These are phyloP conservation scores for Fraxinus cuspidata DNA, from an alignment of 257 asterid species.

Conservation along the genomic window DNA sequence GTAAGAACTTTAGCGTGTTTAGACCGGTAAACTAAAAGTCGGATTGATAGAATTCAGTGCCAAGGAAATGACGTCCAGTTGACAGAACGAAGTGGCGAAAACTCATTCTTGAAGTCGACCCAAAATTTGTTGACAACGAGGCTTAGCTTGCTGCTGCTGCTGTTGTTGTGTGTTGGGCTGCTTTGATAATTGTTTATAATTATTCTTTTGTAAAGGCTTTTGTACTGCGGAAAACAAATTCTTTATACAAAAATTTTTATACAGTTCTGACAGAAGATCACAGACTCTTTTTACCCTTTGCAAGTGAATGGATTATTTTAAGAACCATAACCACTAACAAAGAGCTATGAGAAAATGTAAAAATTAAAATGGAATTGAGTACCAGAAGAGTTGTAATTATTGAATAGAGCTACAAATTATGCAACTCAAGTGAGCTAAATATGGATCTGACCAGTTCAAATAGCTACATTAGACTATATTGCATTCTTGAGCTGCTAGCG, in stretches of 20 bases:
- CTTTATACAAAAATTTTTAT: neutral
- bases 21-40: neutral
- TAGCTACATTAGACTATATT: too few relatives aligned
- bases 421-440: too few relatives aligned
- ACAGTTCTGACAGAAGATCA: neutral
- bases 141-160: neutral
- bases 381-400: too few relatives aligned
- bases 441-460: too few relatives aligned
- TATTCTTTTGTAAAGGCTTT: neutral
- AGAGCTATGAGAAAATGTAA: too few relatives aligned
- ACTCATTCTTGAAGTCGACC: neutral
- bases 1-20: neutral
- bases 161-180: neutral
- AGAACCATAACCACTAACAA: too few relatives aligned
- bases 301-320: neutral
- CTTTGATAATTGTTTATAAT: neutral
- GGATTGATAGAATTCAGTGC: neutral
- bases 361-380: too few relatives aligned
- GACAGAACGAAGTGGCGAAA: neutral
- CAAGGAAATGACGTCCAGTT: neutral
- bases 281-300: neutral
- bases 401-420: too few relatives aligned
- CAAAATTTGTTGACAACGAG: neutral
- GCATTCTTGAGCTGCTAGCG: too few relatives aligned
- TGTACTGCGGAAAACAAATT: neutral